A percentile compares a stretch with the other conserved stretches of the same genome.
These are phyloP conservation scores for Leishmania guyanensis DNA, from an alignment of 208 protist species.

Conservation along the genomic window DNA sequence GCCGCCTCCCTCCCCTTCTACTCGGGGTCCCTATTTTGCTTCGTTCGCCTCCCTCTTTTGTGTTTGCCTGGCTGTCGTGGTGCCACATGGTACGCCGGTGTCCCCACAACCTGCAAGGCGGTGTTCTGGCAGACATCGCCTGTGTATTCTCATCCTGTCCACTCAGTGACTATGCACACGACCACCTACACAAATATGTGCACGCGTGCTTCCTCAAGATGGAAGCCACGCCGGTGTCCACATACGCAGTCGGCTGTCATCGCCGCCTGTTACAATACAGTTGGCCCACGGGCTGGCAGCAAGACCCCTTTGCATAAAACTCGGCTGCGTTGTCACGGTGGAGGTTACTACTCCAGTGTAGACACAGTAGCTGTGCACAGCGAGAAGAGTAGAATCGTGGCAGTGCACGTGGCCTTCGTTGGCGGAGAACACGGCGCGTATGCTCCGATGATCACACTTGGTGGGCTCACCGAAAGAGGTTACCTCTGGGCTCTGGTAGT, in stretches of 20 bases:
- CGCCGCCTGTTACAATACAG: conserved; percentile 71
- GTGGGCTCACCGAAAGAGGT: conserved; percentile 73
- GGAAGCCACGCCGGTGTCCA: conserved; percentile 79
- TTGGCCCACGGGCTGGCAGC: conserved; percentile 59
- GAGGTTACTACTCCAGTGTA: conserved; percentile 68
- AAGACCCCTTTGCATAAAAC: conserved; percentile 65
- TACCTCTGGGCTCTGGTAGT: conserved; percentile 46
- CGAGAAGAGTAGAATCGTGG: conserved; percentile 62
- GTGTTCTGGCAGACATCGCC: not conserved
- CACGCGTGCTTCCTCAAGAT: conserved; percentile 9
- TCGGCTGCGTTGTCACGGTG: conserved; percentile 56
- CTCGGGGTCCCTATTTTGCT: not conserved
- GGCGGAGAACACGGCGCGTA: conserved; percentile 64
- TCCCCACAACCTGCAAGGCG: not conserved
- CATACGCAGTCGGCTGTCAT: conserved; percentile 79
- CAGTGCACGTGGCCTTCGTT: conserved; percentile 79
- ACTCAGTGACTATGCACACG: not conserved
- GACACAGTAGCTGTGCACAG: conserved; percentile 71
- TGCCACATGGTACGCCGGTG: not conserved
- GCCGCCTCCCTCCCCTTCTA: not conserved
- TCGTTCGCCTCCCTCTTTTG: not conserved
- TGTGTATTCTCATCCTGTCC: too few species aligned
- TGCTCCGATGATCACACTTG: conserved; percentile 80
- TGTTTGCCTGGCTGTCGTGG: not conserved
- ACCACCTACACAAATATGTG: not conserved